Percentiles rank a stretch among this genome's conserved stretches.
phyloP scores from a whole-genome alignment of 2,329 filamentous ascomycete genomes.

The Penicillium sp. region DNA sequence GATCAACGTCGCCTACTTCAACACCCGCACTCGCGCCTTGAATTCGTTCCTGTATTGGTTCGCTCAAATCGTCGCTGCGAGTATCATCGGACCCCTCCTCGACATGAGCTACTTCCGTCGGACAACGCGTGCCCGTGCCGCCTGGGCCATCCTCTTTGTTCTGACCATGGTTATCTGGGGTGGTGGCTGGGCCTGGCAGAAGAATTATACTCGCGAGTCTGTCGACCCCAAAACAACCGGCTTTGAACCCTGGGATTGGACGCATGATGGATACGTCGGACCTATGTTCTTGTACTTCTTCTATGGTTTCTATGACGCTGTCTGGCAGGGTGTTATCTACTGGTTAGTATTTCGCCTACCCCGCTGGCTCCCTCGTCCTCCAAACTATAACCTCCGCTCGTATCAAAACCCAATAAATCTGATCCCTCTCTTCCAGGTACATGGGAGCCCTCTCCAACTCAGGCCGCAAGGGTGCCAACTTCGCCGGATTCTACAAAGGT shows the following conservation, averaged over 20 bases:
- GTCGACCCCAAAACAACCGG: conserved; percentile 34
- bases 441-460: conserved; percentile 2
- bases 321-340: conserved; percentile 85
- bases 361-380: too few relatives aligned
- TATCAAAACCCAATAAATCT: not conserved
- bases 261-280: conserved; percentile 65
- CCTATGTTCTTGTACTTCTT: conserved; percentile 86
- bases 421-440: not conserved
- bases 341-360: conserved; percentile 55
- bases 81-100: conserved; percentile 69
- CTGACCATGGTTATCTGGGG: conserved; percentile 79
- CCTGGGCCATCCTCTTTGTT: conserved; percentile 63
- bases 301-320: conserved; percentile 82
- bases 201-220: conserved; percentile 55
- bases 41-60: conserved; percentile 76
- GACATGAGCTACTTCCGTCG: conserved; percentile 64
- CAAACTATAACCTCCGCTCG: not conserved
- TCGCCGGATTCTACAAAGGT: not conserved
- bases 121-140: conserved; percentile 44
- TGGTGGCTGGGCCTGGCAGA: conserved; percentile 75
- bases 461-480: not conserved
- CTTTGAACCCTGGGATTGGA: not conserved
- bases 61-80: conserved; percentile 73
- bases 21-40: conserved; percentile 70
- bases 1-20: conserved; percentile 70